Evolutionary conservation across 148 eudicot genomes (phyloP), one percentile per base, ranked within the genome.

Genomic region (Fallopia convolvulus): DNA sequence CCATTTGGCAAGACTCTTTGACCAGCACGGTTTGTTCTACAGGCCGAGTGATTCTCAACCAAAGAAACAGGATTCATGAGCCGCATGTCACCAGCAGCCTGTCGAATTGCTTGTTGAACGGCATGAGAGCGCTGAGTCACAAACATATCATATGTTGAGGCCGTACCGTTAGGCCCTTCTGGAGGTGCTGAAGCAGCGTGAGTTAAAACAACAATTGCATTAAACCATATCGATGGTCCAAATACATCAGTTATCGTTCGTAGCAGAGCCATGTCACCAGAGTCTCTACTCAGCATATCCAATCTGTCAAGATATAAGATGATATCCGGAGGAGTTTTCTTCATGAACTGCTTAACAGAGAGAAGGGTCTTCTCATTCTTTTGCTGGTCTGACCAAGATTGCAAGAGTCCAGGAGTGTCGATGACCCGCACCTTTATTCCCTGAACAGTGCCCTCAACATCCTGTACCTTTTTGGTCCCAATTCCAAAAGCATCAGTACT

Each of bases 121-220:
- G 90, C 93, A 84, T 93, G 97, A 42, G 99, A 95, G 48, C 99
- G 90, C 63, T 95, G 94, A 48, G 97, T 95, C 80, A 95, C 94
- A 91, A 91, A 93, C 92, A 89, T 89, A 61, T 95, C 99, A 79
- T 95, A 95, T 70, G 93, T 91, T 8, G 93, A 83, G 40, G 97
- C 82, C 66, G 88, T 85, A n/a, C 99, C 99, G 84, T 92, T 91
- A 74, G 99, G 97, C 36, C 99, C 99, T 55, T 95, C 99, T n/a
- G 99, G 99, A n/a, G 99, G 99, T 44, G 99, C 99, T 39, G 99
- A 92, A 50, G 97, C 99, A 72, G 99, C 99, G 84, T 95, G 99
- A 75, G 99, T 93, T 78, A 95, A 81, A 79, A 93, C 99, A 49
- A 95, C 99, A 77, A 95, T 93, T 4, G 99, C 99, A 77, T 93